Evolutionary conservation across 23 red algal genomes (phyloP).

Genomic region (Gracilaria caudata): DNA sequence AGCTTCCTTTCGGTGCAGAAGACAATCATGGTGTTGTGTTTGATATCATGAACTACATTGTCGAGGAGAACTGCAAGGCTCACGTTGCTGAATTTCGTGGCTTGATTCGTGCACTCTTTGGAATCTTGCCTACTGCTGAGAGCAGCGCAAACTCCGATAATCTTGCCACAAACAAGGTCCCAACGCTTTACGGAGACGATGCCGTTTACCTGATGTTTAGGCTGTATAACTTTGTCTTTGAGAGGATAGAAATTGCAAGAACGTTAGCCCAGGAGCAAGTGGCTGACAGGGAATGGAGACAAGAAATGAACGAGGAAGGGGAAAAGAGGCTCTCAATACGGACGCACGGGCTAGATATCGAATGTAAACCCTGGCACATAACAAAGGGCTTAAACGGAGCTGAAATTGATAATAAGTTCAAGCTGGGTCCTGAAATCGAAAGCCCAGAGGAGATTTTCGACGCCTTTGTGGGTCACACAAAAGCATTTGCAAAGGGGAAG

Average conservation of each 20-base stretch:
- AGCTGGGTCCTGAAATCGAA: conserved; percentile 31
- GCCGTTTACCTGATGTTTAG: conserved; percentile 86
- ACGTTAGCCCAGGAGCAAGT: conserved; percentile 63
- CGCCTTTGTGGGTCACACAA: conserved; percentile 23
- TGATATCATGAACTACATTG: conserved; percentile 29
- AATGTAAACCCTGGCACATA: conserved; percentile 13
- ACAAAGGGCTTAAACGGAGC: conserved; percentile 6
- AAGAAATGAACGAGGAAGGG: conserved; percentile 23
- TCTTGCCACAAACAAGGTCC: background rate
- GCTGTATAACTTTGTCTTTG: conserved; percentile 77
- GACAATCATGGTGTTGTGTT: conserved; percentile 55
- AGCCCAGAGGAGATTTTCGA: conserved; percentile 47
- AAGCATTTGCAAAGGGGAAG: conserved; percentile 58
- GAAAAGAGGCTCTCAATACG: conserved; percentile 7
- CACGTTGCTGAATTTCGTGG: conserved; percentile 33
- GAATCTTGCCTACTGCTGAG: background rate
- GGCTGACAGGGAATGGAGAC: conserved; percentile 28
- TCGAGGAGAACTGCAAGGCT: conserved; percentile 26
- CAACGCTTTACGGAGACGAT: conserved; percentile 89
- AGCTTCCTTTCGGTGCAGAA: conserved; percentile 31
- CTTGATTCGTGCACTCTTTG: conserved; percentile 21
- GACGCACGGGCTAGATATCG: background rate
- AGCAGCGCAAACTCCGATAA: background rate
- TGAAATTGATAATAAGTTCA: conserved; percentile 35
- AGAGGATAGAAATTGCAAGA: conserved; percentile 77